These are phyloP conservation scores for Croton setiger DNA, from an alignment of 441 rosid genomes.

Conservation along the genomic window DNA sequence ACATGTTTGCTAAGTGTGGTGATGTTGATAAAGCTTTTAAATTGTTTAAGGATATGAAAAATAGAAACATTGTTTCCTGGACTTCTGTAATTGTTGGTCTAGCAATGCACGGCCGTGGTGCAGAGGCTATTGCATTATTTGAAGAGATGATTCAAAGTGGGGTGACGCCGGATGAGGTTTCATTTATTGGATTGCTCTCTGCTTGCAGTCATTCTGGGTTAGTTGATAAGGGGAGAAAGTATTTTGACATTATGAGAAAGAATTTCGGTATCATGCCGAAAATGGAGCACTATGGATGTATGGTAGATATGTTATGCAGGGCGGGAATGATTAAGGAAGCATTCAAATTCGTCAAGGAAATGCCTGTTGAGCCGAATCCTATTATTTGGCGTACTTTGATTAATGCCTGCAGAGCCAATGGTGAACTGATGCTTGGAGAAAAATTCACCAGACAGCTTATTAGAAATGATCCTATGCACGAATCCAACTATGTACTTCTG, in stretches of 20 bases:
- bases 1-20: slow-evolving; percentile 60
- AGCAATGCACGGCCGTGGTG: slow-evolving; percentile 56
- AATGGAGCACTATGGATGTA: slow-evolving; percentile 52
- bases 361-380: slow-evolving; percentile 45
- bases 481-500: slow-evolving; percentile 47
- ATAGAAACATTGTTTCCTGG: slow-evolving; percentile 47
- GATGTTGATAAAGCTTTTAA: slow-evolving; percentile 47
- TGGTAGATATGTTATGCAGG: slow-evolving; percentile 54
- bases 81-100: slow-evolving; percentile 53
- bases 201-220: slow-evolving; percentile 61
- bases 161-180: slow-evolving; percentile 40
- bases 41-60: slow-evolving; percentile 42
- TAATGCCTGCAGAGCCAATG: slow-evolving; percentile 42
- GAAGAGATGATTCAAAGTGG: slow-evolving; percentile 41
- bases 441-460: slow-evolving; percentile 41
- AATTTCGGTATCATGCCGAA: slow-evolving; percentile 33
- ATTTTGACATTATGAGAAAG: slow-evolving; percentile 37
- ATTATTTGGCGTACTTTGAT: slow-evolving; percentile 44
- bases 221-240: slow-evolving; percentile 41
- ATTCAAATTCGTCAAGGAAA: slow-evolving; percentile 38
- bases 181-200: slow-evolving; percentile 48
- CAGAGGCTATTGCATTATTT: slow-evolving; percentile 46
- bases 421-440: slow-evolving; percentile 50
- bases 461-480: slow-evolving; percentile 39
- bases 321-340: slow-evolving; percentile 45